These are phyloP conservation scores for Spinellus fusiger DNA, from an alignment of 192 early-diverging fungal genomes.

Conservation along the genomic window DNA sequence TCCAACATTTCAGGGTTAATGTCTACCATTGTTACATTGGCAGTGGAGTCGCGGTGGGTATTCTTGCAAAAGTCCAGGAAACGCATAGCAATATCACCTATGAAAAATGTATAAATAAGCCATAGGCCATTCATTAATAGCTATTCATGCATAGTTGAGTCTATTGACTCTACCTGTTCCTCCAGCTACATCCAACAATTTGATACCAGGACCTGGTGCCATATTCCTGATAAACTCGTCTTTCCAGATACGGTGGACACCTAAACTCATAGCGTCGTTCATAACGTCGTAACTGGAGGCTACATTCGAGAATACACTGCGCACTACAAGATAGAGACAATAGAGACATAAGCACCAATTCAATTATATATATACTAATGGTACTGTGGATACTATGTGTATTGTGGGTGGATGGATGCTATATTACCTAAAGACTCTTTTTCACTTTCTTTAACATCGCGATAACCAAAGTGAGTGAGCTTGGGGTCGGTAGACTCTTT, in stretches of 20 bases:
- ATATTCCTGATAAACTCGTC: conserved; percentile 84
- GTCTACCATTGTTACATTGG: conserved; percentile 84
- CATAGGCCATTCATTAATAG: background rate
- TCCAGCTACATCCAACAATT: conserved; percentile 93
- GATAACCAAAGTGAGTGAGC: conserved; percentile 92
- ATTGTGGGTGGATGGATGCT: background rate
- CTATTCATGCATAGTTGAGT: background rate
- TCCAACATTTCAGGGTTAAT: conserved; percentile 97
- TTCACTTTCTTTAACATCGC: conserved; percentile 73
- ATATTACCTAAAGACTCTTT: conserved; percentile 79
- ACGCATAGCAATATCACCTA: conserved; percentile 88
- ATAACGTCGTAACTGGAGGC: conserved; percentile 96
- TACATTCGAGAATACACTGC: conserved; percentile 88
- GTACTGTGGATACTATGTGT: background rate
- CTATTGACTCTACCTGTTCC: conserved; percentile 68
- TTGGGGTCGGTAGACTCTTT: background rate
- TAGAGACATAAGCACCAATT: background rate
- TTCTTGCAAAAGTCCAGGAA: conserved; percentile 82
- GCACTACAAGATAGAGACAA: conserved; percentile 47
- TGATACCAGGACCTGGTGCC: conserved; percentile 74
- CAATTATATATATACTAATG: background rate
- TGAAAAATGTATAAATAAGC: background rate
- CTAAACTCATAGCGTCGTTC: conserved; percentile 95
- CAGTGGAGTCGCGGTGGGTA: conserved; percentile 54
- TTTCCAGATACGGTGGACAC: conserved; percentile 96